phyloP scores from a whole-genome alignment of 1,139 yeast genomes.

The Pichia sp. region DNA sequence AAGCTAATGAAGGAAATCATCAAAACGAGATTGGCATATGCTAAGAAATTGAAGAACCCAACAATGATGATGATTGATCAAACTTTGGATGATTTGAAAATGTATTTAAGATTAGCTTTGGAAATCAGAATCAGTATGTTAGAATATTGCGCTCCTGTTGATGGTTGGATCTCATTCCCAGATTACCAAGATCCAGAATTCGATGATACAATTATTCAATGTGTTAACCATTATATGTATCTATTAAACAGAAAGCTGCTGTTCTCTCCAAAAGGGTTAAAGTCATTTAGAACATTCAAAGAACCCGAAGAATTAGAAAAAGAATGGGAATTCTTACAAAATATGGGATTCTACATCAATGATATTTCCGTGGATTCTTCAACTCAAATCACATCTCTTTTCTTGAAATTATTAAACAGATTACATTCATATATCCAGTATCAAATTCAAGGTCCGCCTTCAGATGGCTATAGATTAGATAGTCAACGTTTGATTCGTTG shows the following conservation, averaged over 20 bases:
- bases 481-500: slow-evolving; percentile 70
- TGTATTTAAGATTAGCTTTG: slow-evolving; percentile 73
- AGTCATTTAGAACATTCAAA: slow-evolving; percentile 75
- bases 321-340: slow-evolving; percentile 73
- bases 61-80: slow-evolving; percentile 97
- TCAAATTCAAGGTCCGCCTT: slow-evolving; percentile 67
- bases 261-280: slow-evolving; percentile 65
- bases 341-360: slow-evolving; percentile 70
- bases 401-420: slow-evolving; percentile 66
- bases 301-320: slow-evolving; percentile 89
- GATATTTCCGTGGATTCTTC: slow-evolving; percentile 89
- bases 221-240: slow-evolving; percentile 70
- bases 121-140: slow-evolving; percentile 69
- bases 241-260: slow-evolving; percentile 73
- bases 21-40: slow-evolving; percentile 71
- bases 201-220: slow-evolving; percentile 70
- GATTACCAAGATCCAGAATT: slow-evolving; percentile 67
- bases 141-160: slow-evolving; percentile 67
- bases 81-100: slow-evolving; percentile 82
- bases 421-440: slow-evolving; percentile 68
- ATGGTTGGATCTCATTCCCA: slow-evolving; percentile 68
- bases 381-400: slow-evolving; percentile 64
- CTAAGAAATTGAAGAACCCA: slow-evolving; percentile 77
- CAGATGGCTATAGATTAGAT: slow-evolving; percentile 38
- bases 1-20: slow-evolving; percentile 80